These are phyloP conservation scores for Exidia glandulosa DNA, from an alignment of 768 basidiomycete genomes.

Conservation along the genomic window DNA sequence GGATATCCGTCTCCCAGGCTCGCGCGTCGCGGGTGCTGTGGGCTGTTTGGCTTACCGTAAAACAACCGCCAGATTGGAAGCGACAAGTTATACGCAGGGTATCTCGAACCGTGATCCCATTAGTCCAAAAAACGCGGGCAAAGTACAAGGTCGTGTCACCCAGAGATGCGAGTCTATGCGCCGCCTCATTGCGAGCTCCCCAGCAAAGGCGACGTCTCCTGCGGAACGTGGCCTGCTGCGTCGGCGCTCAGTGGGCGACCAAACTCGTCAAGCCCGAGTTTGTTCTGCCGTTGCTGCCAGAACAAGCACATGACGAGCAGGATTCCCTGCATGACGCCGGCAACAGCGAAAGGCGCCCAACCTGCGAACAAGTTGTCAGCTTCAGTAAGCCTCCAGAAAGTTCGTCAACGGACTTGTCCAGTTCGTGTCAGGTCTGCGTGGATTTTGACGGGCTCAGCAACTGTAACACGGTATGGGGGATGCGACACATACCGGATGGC, in stretches of 20 bases:
- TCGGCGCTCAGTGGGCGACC: constrained; percentile 39
- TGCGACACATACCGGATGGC: constrained; percentile 42
- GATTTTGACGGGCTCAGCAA: neutral
- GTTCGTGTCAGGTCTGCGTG: constrained; percentile 57
- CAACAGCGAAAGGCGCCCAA: constrained; percentile 71
- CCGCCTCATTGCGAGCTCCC: neutral
- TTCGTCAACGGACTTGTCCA: constrained; percentile 61
- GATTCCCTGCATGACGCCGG: constrained; percentile 74
- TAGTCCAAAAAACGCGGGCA: no score
- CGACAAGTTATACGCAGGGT: no score
- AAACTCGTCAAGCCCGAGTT: constrained; percentile 80
- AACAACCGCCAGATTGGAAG: no score
- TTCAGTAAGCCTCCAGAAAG: no score
- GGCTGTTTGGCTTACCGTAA: no score
- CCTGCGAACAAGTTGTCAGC: constrained; percentile 27
- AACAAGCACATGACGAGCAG: constrained; percentile 76
- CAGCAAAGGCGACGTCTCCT: neutral
- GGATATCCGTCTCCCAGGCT: no score
- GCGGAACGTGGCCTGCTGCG: neutral
- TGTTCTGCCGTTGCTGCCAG: constrained; percentile 73
- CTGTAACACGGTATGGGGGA: neutral
- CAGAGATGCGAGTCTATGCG: no score
- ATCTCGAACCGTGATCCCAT: no score
- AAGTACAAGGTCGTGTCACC: no score
- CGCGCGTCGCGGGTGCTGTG: no score